These are phyloP conservation scores for Fusarium pilosicola DNA, from an alignment of 2,329 filamentous ascomycete species.

Conservation along the genomic window DNA sequence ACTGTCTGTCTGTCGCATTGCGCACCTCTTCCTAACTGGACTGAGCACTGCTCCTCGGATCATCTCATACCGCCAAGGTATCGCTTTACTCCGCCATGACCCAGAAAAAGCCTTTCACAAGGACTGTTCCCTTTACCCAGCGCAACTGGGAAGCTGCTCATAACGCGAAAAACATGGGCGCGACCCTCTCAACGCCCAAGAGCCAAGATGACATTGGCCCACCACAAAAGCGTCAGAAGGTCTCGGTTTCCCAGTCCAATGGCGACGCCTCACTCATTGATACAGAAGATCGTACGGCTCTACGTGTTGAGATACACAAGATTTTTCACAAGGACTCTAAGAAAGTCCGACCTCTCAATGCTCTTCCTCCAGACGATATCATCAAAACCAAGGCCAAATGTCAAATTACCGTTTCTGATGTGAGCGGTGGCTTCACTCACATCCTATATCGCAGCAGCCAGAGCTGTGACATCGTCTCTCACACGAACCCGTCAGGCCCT, in stretches of 20 bases:
- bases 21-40: conserved; percentile 8
- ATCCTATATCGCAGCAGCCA: conserved; percentile 65
- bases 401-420: conserved; percentile 52
- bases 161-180: conserved; percentile 58
- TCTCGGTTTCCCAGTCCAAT: conserved; percentile 52
- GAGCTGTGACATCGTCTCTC: conserved; percentile 62
- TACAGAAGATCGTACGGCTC: conserved; percentile 51
- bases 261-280: conserved; percentile 44
- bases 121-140: conserved; percentile 64
- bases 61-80: conserved; percentile 44
- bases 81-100: conserved; percentile 58
- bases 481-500: conserved; percentile 58
- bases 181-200: conserved; percentile 39
- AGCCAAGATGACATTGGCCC: conserved; percentile 52
- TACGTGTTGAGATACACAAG: conserved; percentile 65
- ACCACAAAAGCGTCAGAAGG: conserved; percentile 62
- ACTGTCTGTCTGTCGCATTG: background rate
- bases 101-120: conserved; percentile 57
- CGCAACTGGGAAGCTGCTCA: conserved; percentile 63
- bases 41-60: conserved; percentile 17
- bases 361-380: conserved; percentile 44
- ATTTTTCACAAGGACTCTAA: conserved; percentile 61
- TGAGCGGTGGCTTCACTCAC: conserved; percentile 50
- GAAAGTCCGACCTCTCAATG: conserved; percentile 47
- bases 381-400: conserved; percentile 50